These are phyloP conservation scores for Penicillium lagena DNA, from an alignment of 495 filamentous ascomycete genomes.

Conservation along the genomic window DNA sequence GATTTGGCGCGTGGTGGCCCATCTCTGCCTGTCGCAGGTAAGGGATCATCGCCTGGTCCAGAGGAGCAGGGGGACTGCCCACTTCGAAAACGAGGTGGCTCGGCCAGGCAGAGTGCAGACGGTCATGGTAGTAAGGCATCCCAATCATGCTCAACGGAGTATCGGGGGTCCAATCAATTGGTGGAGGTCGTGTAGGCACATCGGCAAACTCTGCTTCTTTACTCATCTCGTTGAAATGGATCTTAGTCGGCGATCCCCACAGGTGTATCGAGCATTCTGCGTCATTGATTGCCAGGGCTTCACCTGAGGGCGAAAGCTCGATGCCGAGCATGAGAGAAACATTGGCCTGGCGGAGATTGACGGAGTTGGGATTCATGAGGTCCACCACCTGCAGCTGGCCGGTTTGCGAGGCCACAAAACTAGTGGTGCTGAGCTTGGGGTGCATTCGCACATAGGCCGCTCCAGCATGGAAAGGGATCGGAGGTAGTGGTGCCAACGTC, in stretches of 20 bases:
- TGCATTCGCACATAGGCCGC: conserved; percentile 94
- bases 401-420: conserved; percentile 79
- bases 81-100: conserved; percentile 74
- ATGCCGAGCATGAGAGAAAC: conserved; percentile 66
- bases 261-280: conserved; percentile 72
- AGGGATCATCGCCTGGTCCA: conserved; percentile 67
- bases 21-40: conserved; percentile 62
- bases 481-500: conserved; percentile 73
- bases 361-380: conserved; percentile 86
- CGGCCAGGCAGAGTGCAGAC: conserved; percentile 84
- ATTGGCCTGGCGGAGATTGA: conserved; percentile 82
- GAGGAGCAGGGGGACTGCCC: conserved; percentile 69
- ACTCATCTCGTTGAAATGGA: conserved; percentile 82
- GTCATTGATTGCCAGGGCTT: conserved; percentile 79
- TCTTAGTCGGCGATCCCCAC: conserved; percentile 86
- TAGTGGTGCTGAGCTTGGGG: conserved; percentile 86
- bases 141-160: conserved; percentile 80
- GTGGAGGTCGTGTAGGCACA: conserved; percentile 39
- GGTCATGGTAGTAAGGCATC: conserved; percentile 89
- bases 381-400: conserved; percentile 94
- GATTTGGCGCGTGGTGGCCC: conserved; percentile 70
- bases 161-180: conserved; percentile 64
- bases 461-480: conserved; percentile 85
- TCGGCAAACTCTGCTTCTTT: conserved; percentile 74
- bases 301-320: conserved; percentile 85